A percentile compares a stretch with the other conserved stretches of the same genome.
Evolutionary conservation across 768 basidiomycete species (phyloP).

Genomic region (Hericium coralloides): DNA sequence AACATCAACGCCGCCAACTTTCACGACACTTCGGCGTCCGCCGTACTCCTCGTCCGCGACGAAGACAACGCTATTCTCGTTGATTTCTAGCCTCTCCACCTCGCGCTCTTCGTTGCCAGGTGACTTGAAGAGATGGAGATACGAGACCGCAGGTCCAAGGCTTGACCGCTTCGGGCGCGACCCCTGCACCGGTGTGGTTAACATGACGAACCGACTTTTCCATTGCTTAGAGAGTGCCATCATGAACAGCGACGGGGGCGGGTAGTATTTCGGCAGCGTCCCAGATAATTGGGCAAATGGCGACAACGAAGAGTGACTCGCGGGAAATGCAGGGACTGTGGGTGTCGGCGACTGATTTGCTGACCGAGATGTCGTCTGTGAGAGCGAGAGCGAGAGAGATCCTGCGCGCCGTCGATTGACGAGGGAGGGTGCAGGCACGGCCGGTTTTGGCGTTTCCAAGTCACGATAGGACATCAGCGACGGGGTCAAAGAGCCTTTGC

Average conservation of each 20-base stretch:
- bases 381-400: slow-evolving; percentile 1
- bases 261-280: slow-evolving; percentile 58
- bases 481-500: neutral
- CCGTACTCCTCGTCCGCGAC: slow-evolving; percentile 49
- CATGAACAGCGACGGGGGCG: slow-evolving; percentile 55
- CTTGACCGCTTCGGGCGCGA: slow-evolving; percentile 20
- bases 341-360: slow-evolving; percentile 6
- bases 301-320: slow-evolving; percentile 39
- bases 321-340: slow-evolving; percentile 52
- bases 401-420: slow-evolving; percentile 1
- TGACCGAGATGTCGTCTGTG: neutral
- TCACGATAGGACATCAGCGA: neutral
- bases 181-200: slow-evolving; percentile 26
- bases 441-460: neutral
- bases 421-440: neutral
- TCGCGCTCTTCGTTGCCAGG: slow-evolving; percentile 52
- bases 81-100: slow-evolving; percentile 66
- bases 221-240: slow-evolving; percentile 68
- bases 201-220: slow-evolving; percentile 55
- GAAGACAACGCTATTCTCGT: slow-evolving; percentile 68
- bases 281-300: slow-evolving; percentile 46
- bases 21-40: slow-evolving; percentile 46
- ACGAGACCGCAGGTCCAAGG: slow-evolving; percentile 34
- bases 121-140: slow-evolving; percentile 71
- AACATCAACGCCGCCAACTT: slow-evolving; percentile 57